Conservation (phyloP, 305 asterid genomes). For the Fraxinus xanthoxyloides region DNA sequence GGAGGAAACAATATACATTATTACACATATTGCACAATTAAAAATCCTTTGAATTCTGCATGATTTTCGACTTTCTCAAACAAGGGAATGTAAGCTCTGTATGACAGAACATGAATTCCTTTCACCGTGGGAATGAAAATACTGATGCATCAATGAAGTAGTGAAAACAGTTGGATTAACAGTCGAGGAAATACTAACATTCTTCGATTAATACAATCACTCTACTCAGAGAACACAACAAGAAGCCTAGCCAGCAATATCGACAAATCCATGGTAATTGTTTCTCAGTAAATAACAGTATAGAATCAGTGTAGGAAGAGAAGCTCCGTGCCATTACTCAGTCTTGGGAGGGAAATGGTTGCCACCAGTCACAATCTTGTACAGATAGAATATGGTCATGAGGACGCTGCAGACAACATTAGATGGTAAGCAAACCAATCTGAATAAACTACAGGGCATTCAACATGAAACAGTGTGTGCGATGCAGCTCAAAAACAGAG, state of each 20-base stretch:
- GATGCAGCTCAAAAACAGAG: neutral
- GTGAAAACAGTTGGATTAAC: neutral
- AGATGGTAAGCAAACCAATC: neutral
- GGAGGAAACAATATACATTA: neutral
- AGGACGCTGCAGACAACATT: conserved; percentile 33
- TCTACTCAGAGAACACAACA: neutral
- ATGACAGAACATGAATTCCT: neutral
- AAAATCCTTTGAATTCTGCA: neutral
- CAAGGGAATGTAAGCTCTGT: neutral
- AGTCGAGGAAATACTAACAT: neutral
- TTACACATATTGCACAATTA: neutral
- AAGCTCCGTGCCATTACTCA: conserved; percentile 25
- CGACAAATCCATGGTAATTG: neutral
- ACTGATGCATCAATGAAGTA: neutral
- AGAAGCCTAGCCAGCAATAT: neutral
- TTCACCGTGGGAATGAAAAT: neutral
- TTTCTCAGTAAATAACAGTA: neutral
- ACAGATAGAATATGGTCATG: conserved; percentile 48
- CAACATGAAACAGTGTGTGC: neutral
- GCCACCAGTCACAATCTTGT: conserved; percentile 59
- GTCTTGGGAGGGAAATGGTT: conserved; percentile 49
- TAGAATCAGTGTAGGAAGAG: neutral
- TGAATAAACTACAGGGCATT: neutral
- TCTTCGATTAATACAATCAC: neutral
- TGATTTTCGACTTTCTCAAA: neutral